These are phyloP conservation scores for Beauveria rudraprayagi DNA, from an alignment of 2,329 filamentous ascomycete species.

Conservation along the genomic window DNA sequence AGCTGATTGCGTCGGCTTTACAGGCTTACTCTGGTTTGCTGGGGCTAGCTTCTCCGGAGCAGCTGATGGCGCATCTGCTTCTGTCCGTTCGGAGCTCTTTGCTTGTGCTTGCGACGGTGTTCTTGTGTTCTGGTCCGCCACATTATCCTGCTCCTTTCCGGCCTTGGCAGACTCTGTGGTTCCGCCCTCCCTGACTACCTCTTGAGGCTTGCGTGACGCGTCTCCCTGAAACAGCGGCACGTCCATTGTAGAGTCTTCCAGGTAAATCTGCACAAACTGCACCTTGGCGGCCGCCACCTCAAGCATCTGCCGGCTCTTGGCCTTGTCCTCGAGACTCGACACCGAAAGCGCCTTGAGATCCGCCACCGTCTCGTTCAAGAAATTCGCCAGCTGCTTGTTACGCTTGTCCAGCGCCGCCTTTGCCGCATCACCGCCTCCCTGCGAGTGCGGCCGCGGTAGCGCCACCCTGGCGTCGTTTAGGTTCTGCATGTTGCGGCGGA, in stretches of 20 bases:
- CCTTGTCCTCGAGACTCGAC: conserved; percentile 39
- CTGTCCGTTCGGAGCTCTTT: not conserved
- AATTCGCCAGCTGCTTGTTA: conserved; percentile 57
- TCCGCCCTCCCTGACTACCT: not conserved
- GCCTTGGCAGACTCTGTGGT: not conserved
- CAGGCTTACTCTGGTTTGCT: not conserved
- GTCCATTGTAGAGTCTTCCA: conserved; percentile 49
- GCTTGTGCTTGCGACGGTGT: not conserved
- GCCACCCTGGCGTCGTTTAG: conserved; percentile 46
- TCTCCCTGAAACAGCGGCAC: conserved; percentile 25
- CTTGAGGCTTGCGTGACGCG: not conserved
- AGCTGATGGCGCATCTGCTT: not conserved
- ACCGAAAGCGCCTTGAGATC: conserved; percentile 54
- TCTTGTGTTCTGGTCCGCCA: not conserved
- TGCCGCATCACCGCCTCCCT: conserved; percentile 14
- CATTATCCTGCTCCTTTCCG: not conserved
- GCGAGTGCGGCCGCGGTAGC: not conserved
- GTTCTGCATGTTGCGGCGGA: conserved; percentile 65
- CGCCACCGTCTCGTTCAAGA: conserved; percentile 59
- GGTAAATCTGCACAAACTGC: conserved; percentile 55
- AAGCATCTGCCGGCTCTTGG: conserved; percentile 43
- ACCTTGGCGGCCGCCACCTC: conserved; percentile 54
- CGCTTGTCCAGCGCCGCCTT: conserved; percentile 50
- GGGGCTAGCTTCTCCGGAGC: not conserved
- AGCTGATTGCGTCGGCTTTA: not conserved